A percentile compares a stretch with the other conserved stretches of the same genome.
phyloP scores from a whole-genome alignment of 2,329 filamentous ascomycete genomes.

The Venturia oleaginea region DNA sequence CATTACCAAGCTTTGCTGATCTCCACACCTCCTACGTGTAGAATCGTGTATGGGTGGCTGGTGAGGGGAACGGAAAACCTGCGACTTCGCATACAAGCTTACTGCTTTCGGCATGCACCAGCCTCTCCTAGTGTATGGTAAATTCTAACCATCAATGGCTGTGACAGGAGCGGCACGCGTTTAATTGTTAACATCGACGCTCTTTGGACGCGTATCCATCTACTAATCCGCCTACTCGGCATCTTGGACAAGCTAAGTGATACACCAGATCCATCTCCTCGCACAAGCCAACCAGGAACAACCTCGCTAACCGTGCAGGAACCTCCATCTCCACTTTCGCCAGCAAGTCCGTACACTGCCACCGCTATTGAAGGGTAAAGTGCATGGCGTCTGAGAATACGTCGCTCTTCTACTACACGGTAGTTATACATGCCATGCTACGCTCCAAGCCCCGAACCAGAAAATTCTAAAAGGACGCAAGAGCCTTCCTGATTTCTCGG shows the following conservation, averaged over 20 bases:
- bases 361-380: neutral
- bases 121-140: too few relatives aligned
- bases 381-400: neutral
- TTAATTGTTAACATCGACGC: neutral
- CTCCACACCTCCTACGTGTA: slow-evolving; percentile 6
- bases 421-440: neutral
- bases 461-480: neutral
- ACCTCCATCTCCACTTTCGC: neutral
- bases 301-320: neutral
- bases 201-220: neutral
- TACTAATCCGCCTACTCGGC: neutral
- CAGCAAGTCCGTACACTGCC: neutral
- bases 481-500: neutral
- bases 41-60: slow-evolving; percentile 4
- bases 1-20: neutral
- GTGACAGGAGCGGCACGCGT: neutral
- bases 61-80: neutral
- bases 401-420: neutral
- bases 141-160: too few relatives aligned
- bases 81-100: neutral
- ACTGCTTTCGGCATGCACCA: neutral
- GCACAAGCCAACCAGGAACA: neutral
- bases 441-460: neutral
- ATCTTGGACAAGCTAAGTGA: neutral
- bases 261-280: too few relatives aligned